Conservation (phyloP, 192 early-diverging fungal genomes). For the Coemansia sp. region DNA sequence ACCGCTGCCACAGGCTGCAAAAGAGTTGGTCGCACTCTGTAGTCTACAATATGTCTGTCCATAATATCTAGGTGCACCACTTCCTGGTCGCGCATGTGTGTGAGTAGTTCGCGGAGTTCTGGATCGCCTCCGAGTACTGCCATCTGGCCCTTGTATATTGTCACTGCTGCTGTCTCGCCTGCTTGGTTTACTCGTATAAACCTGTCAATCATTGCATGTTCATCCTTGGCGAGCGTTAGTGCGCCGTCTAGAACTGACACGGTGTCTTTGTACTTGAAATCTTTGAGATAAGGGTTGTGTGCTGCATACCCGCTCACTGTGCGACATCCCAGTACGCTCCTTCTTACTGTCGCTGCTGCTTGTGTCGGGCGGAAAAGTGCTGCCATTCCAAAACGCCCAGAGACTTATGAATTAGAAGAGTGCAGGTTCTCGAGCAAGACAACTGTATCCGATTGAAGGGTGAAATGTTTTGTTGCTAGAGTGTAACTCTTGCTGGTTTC, state of each 20-base stretch:
- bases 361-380: conserved; percentile 2
- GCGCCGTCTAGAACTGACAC: conserved; percentile 24
- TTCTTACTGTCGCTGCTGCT: neutral
- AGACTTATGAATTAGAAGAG: neutral
- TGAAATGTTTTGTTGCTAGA: too few species aligned
- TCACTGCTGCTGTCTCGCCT: conserved; percentile 93
- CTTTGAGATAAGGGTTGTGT: conserved; percentile 47
- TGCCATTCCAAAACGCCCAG: neutral
- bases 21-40: conserved; percentile 82
- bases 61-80: conserved; percentile 78
- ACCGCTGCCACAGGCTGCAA: conserved; percentile 84
- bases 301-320: conserved; percentile 34
- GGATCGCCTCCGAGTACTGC: conserved; percentile 72
- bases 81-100: conserved; percentile 98
- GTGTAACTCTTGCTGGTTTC: too few species aligned
- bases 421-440: neutral
- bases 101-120: conserved; percentile 65
- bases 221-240: conserved; percentile 49
- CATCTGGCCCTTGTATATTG: conserved; percentile 94
- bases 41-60: conserved; percentile 69
- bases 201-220: conserved; percentile 61
- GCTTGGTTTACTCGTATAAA: conserved; percentile 98
- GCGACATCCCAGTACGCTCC: neutral
- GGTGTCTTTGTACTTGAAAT: conserved; percentile 27
- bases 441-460: too few species aligned